Base-by-base conservation (phyloP, 208 protist species). In the Leptomonas pyrrhocoris region DNA sequence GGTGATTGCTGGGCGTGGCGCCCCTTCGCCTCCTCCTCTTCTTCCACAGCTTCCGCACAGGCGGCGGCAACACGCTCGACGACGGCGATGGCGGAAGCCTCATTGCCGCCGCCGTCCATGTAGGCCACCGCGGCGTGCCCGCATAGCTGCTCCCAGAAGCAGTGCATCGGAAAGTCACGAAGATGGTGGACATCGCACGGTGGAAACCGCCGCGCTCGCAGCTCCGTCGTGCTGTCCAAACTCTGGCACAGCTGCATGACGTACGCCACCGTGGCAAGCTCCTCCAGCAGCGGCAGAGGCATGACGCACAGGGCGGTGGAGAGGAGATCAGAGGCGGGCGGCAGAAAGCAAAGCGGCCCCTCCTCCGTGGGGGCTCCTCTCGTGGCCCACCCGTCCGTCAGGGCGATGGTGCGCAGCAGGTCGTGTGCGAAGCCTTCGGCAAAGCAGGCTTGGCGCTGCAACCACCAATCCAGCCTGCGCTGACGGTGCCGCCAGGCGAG, bases 141-240 rank as follows among this genome's bases (percentile, higher is more conserved):
- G 31, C 68, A 74, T 13, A 74, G 18, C 58, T 66, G 57, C 45
- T 61, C 68, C 58, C 58, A 74, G 50, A 74, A 66, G 58, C 45
- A 50, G 27, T 60, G 58, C 7, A 59, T 11, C 6, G 59, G 34
- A 15, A 64, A 66, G 34, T 68, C 46, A 0, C 5, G 1, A 7
- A 57, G 50, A 40, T 12, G n/a, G 48, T 34, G 31, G 31, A 68
- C 34, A 0, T 3, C 25, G 16, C 7, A n/a, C 3, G 16, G 31
- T n/a, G 58, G 18, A 5, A 19, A 3, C 2, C 9, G 38, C 25
- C 5, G 40, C 23, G 23, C 30, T 1, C 2, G 16, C n/a, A 23
- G 8, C 23, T 34, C 56, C 15, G 34, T 23, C 38, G 34, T 38
- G 34, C 34, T 6, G 11, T 30, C 30, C 18, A 28, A 23, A 21